phyloP scores from a whole-genome alignment of 768 basidiomycete genomes.

The Tricholoma bakamatsutake region DNA sequence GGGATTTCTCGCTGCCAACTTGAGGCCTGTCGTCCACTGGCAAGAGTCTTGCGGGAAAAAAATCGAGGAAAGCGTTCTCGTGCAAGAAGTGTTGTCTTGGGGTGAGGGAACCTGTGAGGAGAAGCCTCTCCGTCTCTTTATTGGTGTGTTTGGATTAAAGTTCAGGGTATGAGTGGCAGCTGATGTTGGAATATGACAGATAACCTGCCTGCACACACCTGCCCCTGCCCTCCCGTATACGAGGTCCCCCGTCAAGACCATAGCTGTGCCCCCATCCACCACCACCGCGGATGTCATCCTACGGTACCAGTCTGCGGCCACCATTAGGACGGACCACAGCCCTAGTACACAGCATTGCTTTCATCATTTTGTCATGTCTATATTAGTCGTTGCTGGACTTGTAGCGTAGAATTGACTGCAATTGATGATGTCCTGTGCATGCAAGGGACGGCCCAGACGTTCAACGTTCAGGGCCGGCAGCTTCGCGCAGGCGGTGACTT shows the following conservation, averaged over 20 bases:
- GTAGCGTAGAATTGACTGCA: too few relatives aligned
- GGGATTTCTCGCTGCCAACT: constrained; percentile 30
- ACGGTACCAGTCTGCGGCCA: neutral
- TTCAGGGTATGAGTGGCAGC: neutral
- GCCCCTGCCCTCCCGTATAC: neutral
- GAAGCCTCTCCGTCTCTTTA: constrained; percentile 29
- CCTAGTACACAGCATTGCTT: too few relatives aligned
- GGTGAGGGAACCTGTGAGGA: constrained; percentile 31
- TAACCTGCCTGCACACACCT: neutral
- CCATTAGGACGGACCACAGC: neutral
- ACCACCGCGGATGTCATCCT: neutral
- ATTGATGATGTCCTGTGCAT: too few relatives aligned
- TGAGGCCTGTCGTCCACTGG: constrained; percentile 37
- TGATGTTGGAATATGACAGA: constrained; percentile 1
- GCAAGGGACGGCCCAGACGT: neutral
- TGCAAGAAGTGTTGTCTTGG: constrained; percentile 22
- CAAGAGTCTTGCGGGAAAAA: constrained; percentile 29
- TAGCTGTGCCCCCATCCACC: neutral
- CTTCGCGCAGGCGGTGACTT: constrained; percentile 20
- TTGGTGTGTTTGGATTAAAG: constrained; percentile 22
- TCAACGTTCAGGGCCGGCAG: constrained; percentile 24
- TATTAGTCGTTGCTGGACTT: too few relatives aligned
- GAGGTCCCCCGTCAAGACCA: constrained; percentile 1
- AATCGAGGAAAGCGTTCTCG: constrained; percentile 20
- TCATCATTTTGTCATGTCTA: neutral